Percentiles rank a stretch among this genome's conserved stretches.
phyloP scores from a whole-genome alignment of 192 early-diverging fungal species.

The Obelidium mucronatum region DNA sequence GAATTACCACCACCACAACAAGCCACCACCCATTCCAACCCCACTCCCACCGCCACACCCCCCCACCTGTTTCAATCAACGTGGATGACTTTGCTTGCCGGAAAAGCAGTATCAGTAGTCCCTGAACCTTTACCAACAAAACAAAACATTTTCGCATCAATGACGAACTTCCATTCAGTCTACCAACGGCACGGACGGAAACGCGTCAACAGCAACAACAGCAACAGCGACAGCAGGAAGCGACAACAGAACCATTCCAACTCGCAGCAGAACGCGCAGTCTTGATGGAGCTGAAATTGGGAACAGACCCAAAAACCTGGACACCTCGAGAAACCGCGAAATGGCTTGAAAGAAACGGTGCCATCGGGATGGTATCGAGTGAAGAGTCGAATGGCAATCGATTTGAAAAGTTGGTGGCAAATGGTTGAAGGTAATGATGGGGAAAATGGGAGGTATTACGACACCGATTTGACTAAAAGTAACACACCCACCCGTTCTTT shows the following conservation, averaged over 20 bases:
- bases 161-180: neutral
- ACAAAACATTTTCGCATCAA: neutral
- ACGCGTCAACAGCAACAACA: neutral
- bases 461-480: no score
- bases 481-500: neutral
- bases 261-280: neutral
- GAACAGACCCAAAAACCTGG: neutral
- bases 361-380: no score
- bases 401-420: no score
- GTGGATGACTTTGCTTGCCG: no score
- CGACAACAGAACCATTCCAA: neutral
- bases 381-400: no score
- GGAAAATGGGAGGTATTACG: no score
- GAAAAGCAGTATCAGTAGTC: no score
- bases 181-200: neutral
- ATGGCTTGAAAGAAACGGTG: neutral
- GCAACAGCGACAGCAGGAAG: neutral
- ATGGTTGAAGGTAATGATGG: neutral
- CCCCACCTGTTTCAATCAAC: no score
- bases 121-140: neutral
- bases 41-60: no score
- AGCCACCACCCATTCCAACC: no score
- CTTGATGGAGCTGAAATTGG: neutral
- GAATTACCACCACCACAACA: no score
- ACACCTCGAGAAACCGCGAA: neutral